Evolutionary conservation across 2,329 filamentous ascomycete genomes (phyloP), one percentile per base, ranked within the genome.

Genomic region (Colletotrichum musae): DNA sequence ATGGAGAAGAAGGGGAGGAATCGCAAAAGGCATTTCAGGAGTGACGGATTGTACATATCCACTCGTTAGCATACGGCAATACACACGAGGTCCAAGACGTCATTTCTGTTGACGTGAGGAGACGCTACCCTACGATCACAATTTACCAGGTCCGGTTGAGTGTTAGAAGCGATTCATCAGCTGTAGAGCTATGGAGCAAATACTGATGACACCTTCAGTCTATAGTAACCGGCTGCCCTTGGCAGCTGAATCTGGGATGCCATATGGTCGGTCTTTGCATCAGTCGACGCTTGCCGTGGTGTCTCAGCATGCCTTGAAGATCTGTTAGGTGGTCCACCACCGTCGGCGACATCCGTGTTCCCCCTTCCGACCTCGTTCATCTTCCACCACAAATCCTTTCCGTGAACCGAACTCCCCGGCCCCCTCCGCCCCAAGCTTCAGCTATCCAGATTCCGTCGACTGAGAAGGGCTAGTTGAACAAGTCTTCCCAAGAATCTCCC

Each of bases 401-500:
- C 28, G 28, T 32, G 28, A 32, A 32, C 6, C 28, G 28, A 32
- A 32, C 28, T 9, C 6, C 7, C 28, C 28, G 28, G 21, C 36
- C 36, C 13, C 36, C 36, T 39, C 9, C 36, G 4, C 13, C 36
- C 36, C 13, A 16, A 2, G 41, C 41, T 43, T 12, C 41, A 43
- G 41, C 41, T 43, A 15, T 43, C 41, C 41, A 16, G 41, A 16
- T 2, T 43, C 13, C 2, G 41, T 16, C 9, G 12, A 12, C 13
- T 12, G 16, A 12, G 4, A 5, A 6, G 12, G 12, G 16, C 12
- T 43, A 57, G n/a, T 4, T 9, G 32, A 12, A 16, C 63, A 66
- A 62, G 9, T 18, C 16, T n/a, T 62, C 47, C 57, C 58, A 66
- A 26, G 58, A 36, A 3, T 12, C n/a, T 4, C 3, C 10, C 63